Conservation (phyloP, 2,329 filamentous ascomycete genomes). For the Teratosphaeria epicoccoides region DNA sequence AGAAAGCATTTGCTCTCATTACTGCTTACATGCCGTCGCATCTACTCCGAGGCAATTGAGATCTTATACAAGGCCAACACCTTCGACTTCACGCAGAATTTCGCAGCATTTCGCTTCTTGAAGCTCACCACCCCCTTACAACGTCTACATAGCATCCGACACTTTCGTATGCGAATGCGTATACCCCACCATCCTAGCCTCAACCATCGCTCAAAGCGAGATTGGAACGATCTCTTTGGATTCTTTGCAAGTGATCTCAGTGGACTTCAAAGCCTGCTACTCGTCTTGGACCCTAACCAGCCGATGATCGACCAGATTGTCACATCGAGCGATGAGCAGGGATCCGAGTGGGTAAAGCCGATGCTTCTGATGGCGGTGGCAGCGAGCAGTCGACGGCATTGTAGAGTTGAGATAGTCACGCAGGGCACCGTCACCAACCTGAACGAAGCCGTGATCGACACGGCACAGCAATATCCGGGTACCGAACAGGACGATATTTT, state of each 20-base stretch:
- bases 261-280: slow-evolving; percentile 19
- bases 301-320: slow-evolving; percentile 20
- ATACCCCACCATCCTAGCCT: slow-evolving; percentile 22
- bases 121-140: slow-evolving; percentile 20
- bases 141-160: slow-evolving; percentile 18
- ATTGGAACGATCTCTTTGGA: slow-evolving; percentile 22
- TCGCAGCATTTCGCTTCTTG: slow-evolving; percentile 22
- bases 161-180: slow-evolving; percentile 21
- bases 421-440: slow-evolving; percentile 17
- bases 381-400: slow-evolving; percentile 16
- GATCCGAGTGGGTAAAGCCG: slow-evolving; percentile 19
- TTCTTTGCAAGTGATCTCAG: slow-evolving; percentile 22
- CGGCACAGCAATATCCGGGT: slow-evolving; percentile 1
- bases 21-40: slow-evolving; percentile 20
- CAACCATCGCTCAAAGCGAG: slow-evolving; percentile 20
- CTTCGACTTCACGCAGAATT: slow-evolving; percentile 25
- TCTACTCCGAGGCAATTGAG: slow-evolving; percentile 23
- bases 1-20: slow-evolving; percentile 19
- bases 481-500: slow-evolving; percentile 9
- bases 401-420: slow-evolving; percentile 20
- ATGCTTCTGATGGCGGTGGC: slow-evolving; percentile 22
- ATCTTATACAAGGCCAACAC: slow-evolving; percentile 23
- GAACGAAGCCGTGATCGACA: slow-evolving; percentile 10
- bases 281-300: slow-evolving; percentile 20
- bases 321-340: slow-evolving; percentile 16